A percentile compares a stretch with the other conserved stretches of the same genome.
Conservation (phyloP, 495 filamentous ascomycete species). For the Jackrogersella multiformis region DNA sequence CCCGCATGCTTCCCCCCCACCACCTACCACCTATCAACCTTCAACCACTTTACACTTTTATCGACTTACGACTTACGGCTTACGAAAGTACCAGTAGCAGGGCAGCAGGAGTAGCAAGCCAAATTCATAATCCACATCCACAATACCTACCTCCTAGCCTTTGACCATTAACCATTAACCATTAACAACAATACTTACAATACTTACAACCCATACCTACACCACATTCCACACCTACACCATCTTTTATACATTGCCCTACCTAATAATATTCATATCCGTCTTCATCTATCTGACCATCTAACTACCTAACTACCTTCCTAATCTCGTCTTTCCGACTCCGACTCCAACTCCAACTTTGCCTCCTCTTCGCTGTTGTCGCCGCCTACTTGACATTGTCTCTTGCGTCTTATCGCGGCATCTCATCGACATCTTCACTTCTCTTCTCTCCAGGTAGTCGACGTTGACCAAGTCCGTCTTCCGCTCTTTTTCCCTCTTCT, state of each 20-base stretch:
- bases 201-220: neutral
- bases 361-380: neutral
- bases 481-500: conserved; percentile 36
- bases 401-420: neutral
- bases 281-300: conserved; percentile 18
- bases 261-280: conserved; percentile 37
- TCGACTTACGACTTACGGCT: conserved; percentile 13
- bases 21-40: too few species aligned
- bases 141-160: neutral
- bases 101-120: too few species aligned
- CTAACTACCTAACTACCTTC: conserved; percentile 5
- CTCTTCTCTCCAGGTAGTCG: conserved; percentile 5
- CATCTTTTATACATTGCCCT: conserved; percentile 13
- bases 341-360: too few species aligned
- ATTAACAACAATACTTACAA: conserved; percentile 9
- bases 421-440: neutral
- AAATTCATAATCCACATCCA: conserved; percentile 33
- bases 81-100: conserved; percentile 21
- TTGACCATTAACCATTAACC: too few species aligned
- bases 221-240: conserved; percentile 1
- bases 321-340: neutral
- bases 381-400: neutral
- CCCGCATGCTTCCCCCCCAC: conserved; percentile 12
- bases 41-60: conserved; percentile 18
- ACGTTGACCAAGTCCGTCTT: conserved; percentile 28